Evolutionary conservation across 768 basidiomycete genomes (phyloP).

Genomic region (Tulasnella sp.): DNA sequence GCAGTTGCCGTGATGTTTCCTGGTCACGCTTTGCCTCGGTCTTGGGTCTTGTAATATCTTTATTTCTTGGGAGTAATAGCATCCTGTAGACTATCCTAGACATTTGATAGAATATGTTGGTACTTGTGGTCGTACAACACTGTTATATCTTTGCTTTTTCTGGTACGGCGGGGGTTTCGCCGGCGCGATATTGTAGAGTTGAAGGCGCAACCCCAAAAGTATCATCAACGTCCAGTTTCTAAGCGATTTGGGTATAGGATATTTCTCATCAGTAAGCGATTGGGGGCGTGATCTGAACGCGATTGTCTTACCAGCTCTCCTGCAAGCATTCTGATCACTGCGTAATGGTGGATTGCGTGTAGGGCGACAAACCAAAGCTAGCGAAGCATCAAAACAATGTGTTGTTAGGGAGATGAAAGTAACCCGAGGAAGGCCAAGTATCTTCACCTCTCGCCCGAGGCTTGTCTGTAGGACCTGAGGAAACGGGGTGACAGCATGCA

Average conservation of each 20-base stretch:
- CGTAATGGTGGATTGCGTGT: slow-evolving; percentile 89
- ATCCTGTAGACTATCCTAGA: neutral
- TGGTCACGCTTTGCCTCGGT: neutral
- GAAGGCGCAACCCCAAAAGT: slow-evolving; percentile 87
- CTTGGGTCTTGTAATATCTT: neutral
- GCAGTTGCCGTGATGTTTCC: neutral
- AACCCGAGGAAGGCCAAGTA: neutral
- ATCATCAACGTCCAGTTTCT: slow-evolving; percentile 65
- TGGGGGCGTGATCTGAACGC: neutral
- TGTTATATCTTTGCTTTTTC: slow-evolving; percentile 21
- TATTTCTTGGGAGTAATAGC: neutral
- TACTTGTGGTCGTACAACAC: neutral
- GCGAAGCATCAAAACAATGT: neutral
- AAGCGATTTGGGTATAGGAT: slow-evolving; percentile 23
- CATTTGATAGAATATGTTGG: neutral
- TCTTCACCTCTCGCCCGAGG: slow-evolving; percentile 70
- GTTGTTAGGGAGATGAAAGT: neutral
- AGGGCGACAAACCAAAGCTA: slow-evolving; percentile 83
- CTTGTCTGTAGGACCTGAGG: slow-evolving; percentile 71
- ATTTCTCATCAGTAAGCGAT: slow-evolving; percentile 6
- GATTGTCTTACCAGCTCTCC: slow-evolving; percentile 63
- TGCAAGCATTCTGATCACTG: slow-evolving; percentile 82
- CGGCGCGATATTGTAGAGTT: slow-evolving; percentile 61
- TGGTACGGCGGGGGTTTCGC: slow-evolving; percentile 12
- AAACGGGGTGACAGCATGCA: slow-evolving; percentile 79